Conservation (phyloP, 2,329 filamentous ascomycete species). For the Achaetomium macrosporum region DNA sequence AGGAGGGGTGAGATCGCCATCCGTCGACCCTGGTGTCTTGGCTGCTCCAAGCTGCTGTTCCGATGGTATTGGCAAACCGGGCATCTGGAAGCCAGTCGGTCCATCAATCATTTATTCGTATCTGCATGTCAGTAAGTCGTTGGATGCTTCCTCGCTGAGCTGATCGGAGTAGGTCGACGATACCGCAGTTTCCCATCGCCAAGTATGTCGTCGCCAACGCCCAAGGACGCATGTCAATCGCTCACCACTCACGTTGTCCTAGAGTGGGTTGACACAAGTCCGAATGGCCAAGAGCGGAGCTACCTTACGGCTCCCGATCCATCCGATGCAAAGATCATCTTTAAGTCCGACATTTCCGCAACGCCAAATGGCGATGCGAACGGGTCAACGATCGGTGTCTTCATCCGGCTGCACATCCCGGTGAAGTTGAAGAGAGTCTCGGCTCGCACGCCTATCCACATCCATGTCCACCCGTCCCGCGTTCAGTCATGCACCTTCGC, state of each 20-base stretch:
- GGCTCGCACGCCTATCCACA: constrained; percentile 3
- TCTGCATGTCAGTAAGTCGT: neutral
- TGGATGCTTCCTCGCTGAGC: neutral
- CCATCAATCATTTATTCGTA: neutral
- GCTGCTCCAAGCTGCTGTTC: too few species aligned
- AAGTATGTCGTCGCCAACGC: constrained; percentile 2
- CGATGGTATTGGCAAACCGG: too few species aligned
- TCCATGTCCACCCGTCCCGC: constrained; percentile 3
- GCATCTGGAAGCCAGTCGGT: neutral
- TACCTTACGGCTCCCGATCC: constrained; percentile 5
- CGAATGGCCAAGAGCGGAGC: constrained; percentile 2
- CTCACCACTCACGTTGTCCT: constrained; percentile 6
- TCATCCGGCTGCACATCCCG: constrained; percentile 3
- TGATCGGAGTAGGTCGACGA: constrained; percentile 4
- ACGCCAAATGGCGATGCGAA: neutral
- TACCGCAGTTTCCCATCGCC: neutral
- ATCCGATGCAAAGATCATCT: constrained; percentile 5
- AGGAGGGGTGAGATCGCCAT: constrained; percentile 8
- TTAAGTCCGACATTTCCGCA: constrained; percentile 2
- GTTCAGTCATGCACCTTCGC: constrained; percentile 5
- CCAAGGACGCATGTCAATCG: constrained; percentile 2
- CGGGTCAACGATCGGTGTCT: constrained; percentile 1
- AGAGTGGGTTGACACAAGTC: constrained; percentile 7
- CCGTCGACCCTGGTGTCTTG: constrained; percentile 6
- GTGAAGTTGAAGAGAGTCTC: constrained; percentile 1